phyloP scores from a whole-genome alignment of 2,329 filamentous ascomycete genomes.

The Penicillium aurantiogriseum region DNA sequence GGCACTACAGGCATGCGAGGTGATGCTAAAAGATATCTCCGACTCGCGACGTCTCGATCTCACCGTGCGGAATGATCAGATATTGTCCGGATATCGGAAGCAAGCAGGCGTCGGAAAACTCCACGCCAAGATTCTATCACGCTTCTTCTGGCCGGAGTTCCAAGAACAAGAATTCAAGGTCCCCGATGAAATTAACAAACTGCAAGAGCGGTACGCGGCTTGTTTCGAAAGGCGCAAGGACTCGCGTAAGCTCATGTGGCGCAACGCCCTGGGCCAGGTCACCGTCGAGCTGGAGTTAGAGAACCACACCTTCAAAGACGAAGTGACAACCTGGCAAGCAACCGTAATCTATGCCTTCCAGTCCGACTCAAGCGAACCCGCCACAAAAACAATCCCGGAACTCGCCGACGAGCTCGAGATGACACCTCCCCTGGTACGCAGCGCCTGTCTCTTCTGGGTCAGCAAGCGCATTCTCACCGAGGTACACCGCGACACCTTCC shows the following conservation, averaged over 20 bases:
- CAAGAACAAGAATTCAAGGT: constrained; percentile 53
- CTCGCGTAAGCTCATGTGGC: constrained; percentile 83
- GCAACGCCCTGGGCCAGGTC: constrained; percentile 76
- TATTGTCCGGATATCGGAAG: not conserved
- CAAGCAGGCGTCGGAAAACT: constrained; percentile 47
- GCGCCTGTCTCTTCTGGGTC: constrained; percentile 63
- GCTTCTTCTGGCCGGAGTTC: constrained; percentile 88
- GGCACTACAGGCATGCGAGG: constrained; percentile 86
- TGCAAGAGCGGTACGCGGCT: constrained; percentile 69
- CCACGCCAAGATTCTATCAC: constrained; percentile 82
- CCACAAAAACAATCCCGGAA: constrained; percentile 43
- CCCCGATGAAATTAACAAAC: constrained; percentile 46
- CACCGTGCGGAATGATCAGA: constrained; percentile 56
- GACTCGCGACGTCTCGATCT: constrained; percentile 75
- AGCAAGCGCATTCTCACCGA: constrained; percentile 54
- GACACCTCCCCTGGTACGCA: constrained; percentile 56
- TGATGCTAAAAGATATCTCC: constrained; percentile 92
- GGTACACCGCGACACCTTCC: constrained; percentile 52
- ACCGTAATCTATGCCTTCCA: constrained; percentile 84
- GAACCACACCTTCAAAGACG: constrained; percentile 69
- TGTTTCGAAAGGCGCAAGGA: constrained; percentile 79
- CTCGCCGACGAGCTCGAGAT: constrained; percentile 54
- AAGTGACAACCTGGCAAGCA: constrained; percentile 82
- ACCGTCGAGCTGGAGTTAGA: constrained; percentile 77
- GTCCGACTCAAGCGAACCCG: constrained; percentile 33